Percentiles rank a stretch among this genome's conserved stretches.
Conservation (phyloP, 2,329 filamentous ascomycete genomes). For the Simplicillium aogashimaense region DNA sequence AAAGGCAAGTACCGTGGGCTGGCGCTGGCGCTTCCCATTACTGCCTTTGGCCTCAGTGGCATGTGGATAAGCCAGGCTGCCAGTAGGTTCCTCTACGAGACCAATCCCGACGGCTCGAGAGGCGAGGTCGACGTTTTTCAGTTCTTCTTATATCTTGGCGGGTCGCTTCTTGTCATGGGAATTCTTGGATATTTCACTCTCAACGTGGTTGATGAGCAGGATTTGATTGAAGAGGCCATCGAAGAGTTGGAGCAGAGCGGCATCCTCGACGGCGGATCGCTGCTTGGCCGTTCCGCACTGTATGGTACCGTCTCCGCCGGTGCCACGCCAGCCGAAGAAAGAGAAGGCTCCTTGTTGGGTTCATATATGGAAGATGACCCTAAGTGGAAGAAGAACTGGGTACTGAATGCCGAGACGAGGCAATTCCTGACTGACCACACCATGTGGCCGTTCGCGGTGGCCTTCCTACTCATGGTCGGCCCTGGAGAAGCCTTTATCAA, state of each 20-base stretch:
- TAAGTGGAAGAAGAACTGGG: conserved; percentile 71
- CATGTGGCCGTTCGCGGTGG: conserved; percentile 90
- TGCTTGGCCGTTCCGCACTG: conserved; percentile 50
- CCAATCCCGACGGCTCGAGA: conserved; percentile 48
- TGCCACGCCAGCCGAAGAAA: conserved; percentile 32
- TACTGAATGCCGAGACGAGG: conserved; percentile 84
- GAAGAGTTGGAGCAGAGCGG: conserved; percentile 88
- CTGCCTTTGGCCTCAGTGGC: conserved; percentile 83
- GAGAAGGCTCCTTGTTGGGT: conserved; percentile 30
- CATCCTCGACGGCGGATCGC: conserved; percentile 62
- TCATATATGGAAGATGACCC: conserved; percentile 35
- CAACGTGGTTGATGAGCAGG: conserved; percentile 71
- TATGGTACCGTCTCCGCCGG: conserved; percentile 51
- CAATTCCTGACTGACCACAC: conserved; percentile 78
- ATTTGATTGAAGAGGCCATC: conserved; percentile 81
- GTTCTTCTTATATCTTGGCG: conserved; percentile 78
- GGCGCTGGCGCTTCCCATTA: conserved; percentile 82
- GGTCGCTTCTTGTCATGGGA: conserved; percentile 62
- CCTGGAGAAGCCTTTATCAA: conserved; percentile 98
- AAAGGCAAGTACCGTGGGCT: conserved; percentile 78
- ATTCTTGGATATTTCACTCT: conserved; percentile 65
- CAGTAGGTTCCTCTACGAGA: conserved; percentile 66
- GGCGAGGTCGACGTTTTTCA: conserved; percentile 65
- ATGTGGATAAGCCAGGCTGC: conserved; percentile 94
- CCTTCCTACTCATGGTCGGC: conserved; percentile 87